These are phyloP conservation scores for Neurospora tetrasperma DNA, from an alignment of 495 filamentous ascomycete species.

Conservation along the genomic window DNA sequence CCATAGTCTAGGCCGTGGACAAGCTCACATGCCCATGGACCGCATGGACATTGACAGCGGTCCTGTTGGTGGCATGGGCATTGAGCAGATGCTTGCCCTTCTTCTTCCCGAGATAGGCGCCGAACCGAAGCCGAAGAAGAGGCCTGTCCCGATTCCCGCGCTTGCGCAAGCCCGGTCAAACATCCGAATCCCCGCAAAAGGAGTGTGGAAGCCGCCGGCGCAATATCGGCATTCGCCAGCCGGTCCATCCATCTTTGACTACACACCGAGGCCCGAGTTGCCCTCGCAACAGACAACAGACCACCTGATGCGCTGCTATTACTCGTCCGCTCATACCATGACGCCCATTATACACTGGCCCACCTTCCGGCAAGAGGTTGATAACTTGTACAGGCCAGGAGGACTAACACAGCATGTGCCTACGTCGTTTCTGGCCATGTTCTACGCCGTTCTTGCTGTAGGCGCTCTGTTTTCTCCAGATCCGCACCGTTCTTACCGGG, in stretches of 20 bases:
- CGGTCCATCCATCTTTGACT: constrained; percentile 36
- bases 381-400: constrained; percentile 61
- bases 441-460: constrained; percentile 78
- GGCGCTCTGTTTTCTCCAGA: constrained; percentile 63
- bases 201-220: constrained; percentile 73
- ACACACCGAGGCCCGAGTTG: constrained; percentile 46
- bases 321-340: constrained; percentile 61
- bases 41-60: constrained; percentile 52
- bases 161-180: constrained; percentile 62
- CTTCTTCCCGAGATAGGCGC: constrained; percentile 62
- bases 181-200: constrained; percentile 61
- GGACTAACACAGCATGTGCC: constrained; percentile 39
- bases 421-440: constrained; percentile 62
- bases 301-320: constrained; percentile 66
- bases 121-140: constrained; percentile 50
- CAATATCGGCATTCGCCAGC: constrained; percentile 51
- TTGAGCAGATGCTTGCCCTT: constrained; percentile 44
- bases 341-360: constrained; percentile 89
- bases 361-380: constrained; percentile 64
- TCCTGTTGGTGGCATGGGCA: constrained; percentile 6
- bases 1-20: background rate
- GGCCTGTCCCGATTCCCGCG: constrained; percentile 52
- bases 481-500: constrained; percentile 45
- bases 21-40: constrained; percentile 45
- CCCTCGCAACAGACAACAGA: constrained; percentile 65